These are phyloP conservation scores for Calycina herbarum DNA, from an alignment of 2,329 filamentous ascomycete genomes.

Conservation along the genomic window DNA sequence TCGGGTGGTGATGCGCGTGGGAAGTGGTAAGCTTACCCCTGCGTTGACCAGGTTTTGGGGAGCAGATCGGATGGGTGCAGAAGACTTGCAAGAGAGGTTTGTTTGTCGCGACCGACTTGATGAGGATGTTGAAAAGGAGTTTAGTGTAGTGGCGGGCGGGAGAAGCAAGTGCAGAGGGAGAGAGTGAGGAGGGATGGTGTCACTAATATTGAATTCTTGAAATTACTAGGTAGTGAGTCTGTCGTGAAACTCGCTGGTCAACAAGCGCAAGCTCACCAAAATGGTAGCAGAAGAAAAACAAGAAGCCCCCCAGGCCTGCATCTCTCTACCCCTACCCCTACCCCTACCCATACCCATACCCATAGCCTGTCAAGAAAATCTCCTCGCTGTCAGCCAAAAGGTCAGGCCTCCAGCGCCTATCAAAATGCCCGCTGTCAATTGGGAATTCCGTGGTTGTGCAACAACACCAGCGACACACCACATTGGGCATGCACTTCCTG, in stretches of 20 bases:
- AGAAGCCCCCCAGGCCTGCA: not conserved
- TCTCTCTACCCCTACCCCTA: not conserved
- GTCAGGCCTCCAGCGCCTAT: not conserved
- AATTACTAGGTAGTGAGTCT: not conserved
- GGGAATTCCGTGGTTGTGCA: not conserved
- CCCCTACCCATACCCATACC: too few species aligned
- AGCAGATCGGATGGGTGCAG: not conserved
- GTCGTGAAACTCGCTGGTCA: not conserved
- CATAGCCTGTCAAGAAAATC: not conserved
- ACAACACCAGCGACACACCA: too few species aligned
- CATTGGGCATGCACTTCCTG: not conserved
- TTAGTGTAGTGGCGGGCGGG: not conserved
- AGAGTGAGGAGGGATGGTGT: not conserved
- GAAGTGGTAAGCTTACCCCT: constrained; percentile 4
- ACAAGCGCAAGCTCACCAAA: not conserved
- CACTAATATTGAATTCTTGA: constrained; percentile 1
- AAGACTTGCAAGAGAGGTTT: not conserved
- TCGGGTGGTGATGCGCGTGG: not conserved
- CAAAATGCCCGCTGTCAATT: not conserved
- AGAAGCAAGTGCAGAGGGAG: not conserved
- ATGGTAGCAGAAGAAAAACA: not conserved
- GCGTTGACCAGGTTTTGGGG: not conserved
- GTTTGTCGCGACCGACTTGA: not conserved
- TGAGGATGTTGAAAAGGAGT: not conserved
- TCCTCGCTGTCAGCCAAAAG: not conserved